Conservation (phyloP, 148 eudicot species). For the Persicaria maculosa region DNA sequence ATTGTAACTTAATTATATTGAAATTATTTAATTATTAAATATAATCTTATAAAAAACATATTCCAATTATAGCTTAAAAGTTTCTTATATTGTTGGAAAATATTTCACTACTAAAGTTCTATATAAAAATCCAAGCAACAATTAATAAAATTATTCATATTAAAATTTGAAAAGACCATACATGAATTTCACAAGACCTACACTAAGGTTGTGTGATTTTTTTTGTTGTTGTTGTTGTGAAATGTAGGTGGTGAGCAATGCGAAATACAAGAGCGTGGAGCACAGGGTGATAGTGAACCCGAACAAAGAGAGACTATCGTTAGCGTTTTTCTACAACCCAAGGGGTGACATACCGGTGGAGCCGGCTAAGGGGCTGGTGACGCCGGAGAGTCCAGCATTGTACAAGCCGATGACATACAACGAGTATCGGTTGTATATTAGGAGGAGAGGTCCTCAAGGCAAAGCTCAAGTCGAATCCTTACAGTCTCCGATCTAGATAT, state of each 20-base stretch:
- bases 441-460: constrained; percentile 64
- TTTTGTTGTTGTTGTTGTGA: background rate
- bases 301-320: constrained; percentile 45
- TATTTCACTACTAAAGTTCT: too few relatives aligned
- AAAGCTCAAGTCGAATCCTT: constrained; percentile 67
- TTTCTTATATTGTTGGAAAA: too few relatives aligned
- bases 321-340: constrained; percentile 80
- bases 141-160: too few relatives aligned
- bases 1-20: too few relatives aligned
- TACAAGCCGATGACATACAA: constrained; percentile 65
- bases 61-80: too few relatives aligned
- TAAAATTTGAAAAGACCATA: too few relatives aligned
- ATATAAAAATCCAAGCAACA: too few relatives aligned
- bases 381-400: constrained; percentile 41
- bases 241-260: constrained; percentile 65
- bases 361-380: constrained; percentile 51
- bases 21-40: too few relatives aligned
- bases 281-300: constrained; percentile 81
- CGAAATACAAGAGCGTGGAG: constrained; percentile 67
- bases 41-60: too few relatives aligned
- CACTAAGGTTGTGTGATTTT: background rate
- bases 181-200: too few relatives aligned
- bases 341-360: constrained; percentile 51
- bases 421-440: constrained; percentile 58
- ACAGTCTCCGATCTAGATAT: constrained; percentile 27